Evolutionary conservation across 192 early-diverging fungal genomes (phyloP), one percentile per base, ranked within the genome.

Genomic region (Kickxella alabastrina): DNA sequence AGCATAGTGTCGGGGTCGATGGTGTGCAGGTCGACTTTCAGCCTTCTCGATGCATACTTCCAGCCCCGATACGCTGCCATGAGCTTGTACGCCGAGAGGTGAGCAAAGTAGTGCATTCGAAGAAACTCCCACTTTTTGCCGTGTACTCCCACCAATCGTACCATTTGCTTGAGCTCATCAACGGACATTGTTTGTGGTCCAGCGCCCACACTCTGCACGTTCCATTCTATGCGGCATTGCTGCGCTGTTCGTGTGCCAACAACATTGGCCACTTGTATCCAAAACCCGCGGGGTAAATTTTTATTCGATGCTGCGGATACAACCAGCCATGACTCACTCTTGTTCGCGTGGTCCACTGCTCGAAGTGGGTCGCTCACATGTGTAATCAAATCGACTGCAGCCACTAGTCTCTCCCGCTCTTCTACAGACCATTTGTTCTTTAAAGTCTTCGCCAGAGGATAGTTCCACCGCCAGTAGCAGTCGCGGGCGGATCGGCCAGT

Each of bases 271-370:
- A 54, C 28, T 5, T 29, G 40, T 4, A n/a, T 12, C 52, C 52
- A 54, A 19, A 54, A 54, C 28, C 52, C 52, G 10, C 10, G 10
- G 0, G 52, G 52, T 18, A 32, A 28, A 6, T 15, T 54, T n/a
- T 15, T 32, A 3, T 3, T 14, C 18, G 40, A n/a, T 5, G 24
- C 28, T 15, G 31, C 52, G 8, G n/a, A 14, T 21, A 29, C 17
- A 26, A 54, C 27, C 40, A 54, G 52, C 52, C 52, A 54, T 8
- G 52, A 40, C 40, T 54, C 52, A 10, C n/a, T n/a, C 8, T 43
- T 15, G 39, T 19, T 19, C 24, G 40, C 52, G 14, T 21, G 34
- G 10, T 29, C 34, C 7, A 37, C 40, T 15, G 26, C 22, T 0
- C 15, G 39, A 17, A 10, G 6, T 14, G 25, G 15, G 24, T 54